Evolutionary conservation across 176 grass and related monocot genomes (phyloP).

Genomic region (Phoenix dactylifera): DNA sequence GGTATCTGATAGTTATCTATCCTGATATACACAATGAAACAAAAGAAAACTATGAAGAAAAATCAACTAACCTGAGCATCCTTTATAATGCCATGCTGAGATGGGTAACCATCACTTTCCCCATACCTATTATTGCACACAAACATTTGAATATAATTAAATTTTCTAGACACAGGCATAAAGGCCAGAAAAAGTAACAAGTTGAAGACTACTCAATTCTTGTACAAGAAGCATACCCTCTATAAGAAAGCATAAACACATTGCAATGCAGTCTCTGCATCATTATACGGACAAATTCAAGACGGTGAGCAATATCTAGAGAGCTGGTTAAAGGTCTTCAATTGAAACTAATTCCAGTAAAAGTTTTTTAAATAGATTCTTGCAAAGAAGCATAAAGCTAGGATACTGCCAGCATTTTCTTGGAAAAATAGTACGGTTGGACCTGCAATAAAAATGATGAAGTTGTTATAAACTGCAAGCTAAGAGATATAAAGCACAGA

Average conservation of each 20-base stretch:
- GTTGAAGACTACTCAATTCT: not conserved
- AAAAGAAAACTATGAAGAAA: slow-evolving; percentile 17
- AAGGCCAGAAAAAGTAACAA: not conserved
- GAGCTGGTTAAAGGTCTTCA: slow-evolving; percentile 12
- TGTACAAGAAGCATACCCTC: slow-evolving; percentile 54
- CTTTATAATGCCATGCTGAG: slow-evolving; percentile 85
- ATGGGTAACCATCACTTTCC: slow-evolving; percentile 91
- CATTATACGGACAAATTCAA: slow-evolving; percentile 82
- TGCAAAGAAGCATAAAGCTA: slow-evolving; percentile 16
- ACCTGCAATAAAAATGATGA: slow-evolving; percentile 36
- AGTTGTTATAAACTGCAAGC: too few species aligned
- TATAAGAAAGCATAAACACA: slow-evolving; percentile 99
- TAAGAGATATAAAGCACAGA: too few species aligned
- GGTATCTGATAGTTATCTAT: too few species aligned
- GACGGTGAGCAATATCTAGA: slow-evolving; percentile 96
- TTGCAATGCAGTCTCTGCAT: slow-evolving; percentile 96
- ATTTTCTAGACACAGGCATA: too few species aligned
- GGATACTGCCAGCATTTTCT: slow-evolving; percentile 99
- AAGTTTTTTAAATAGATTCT: not conserved
- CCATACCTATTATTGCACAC: slow-evolving; percentile 52
- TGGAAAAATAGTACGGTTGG: slow-evolving; percentile 97
- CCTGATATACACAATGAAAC: not conserved
- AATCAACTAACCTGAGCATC: slow-evolving; percentile 82
- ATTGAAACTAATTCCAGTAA: not conserved
- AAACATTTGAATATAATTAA: too few species aligned